Base-by-base conservation (phyloP, 495 filamentous ascomycete species). In the Podospora conica region DNA sequence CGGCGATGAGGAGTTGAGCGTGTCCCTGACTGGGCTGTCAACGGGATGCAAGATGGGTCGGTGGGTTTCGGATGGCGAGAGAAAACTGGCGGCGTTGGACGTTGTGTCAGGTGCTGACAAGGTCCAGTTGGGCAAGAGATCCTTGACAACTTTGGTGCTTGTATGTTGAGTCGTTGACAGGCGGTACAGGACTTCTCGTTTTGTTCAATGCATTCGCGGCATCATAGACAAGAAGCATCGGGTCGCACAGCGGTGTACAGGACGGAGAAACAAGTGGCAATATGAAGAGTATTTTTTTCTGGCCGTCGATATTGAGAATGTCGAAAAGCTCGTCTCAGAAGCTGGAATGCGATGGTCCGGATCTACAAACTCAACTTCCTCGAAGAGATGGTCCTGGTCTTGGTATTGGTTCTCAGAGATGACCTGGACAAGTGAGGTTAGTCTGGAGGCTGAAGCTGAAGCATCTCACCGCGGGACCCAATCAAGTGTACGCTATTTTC, bases 31-130 rank as follows among this genome's bases (percentile, higher is more conserved):
- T 27, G 55, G 12, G 8, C 24, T 33, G 23, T 22, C 9, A 56
- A 40, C 2, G 24, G 10, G 6, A 5, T 66, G 64, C 58, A 9
- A 55, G 48, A n/a, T 61, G 10, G 25, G 31, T 1, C 54, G 15
- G 7, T 61, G 64, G 64, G 53, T 66, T 5, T 31, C 64, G 11
- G 64, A 66, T 27, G 23, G 55, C 9, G 33, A 3, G 33, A 60
- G 25, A 24, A 66, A 59, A 15, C 15, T 66, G 24, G 24, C 15
- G 9, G 9, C 27, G 25, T 5, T 56, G 25, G 24, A 29, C 10
- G 53, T 22, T 21, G 11, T 18, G 22, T 9, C 23, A 12, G 61
- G 33, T 22, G 18, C 15, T 25, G 48, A 53, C 54, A 31, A 12
- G 22, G 55, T 57, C 23, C 4, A 55, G 40, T 15, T 66, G 28